These are phyloP conservation scores for Papiliotrema terrestris DNA, from an alignment of 1,284 basidiomycete genomes.

Conservation along the genomic window DNA sequence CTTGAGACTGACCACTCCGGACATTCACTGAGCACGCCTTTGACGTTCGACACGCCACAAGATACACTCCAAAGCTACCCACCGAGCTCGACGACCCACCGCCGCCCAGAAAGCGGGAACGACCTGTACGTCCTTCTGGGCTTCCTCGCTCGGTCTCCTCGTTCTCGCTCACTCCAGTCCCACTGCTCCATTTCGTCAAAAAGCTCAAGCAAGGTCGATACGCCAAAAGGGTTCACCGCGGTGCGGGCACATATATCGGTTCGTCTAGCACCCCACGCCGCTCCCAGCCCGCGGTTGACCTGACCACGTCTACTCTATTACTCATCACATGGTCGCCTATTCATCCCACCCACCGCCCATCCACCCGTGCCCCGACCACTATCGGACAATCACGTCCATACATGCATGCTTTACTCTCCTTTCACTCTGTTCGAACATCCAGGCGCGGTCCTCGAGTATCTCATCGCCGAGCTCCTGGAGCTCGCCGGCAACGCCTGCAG, in stretches of 20 bases:
- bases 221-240: constrained; percentile 3
- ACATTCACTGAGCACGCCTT: too few relatives aligned
- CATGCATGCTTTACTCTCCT: too few relatives aligned
- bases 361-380: background rate
- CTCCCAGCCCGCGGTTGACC: too few relatives aligned
- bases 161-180: background rate
- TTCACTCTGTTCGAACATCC: background rate
- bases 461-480: constrained; percentile 78
- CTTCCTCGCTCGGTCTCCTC: too few relatives aligned
- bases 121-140: too few relatives aligned
- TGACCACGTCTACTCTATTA: too few relatives aligned
- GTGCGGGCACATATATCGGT: constrained; percentile 13
- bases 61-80: too few relatives aligned
- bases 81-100: too few relatives aligned
- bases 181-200: background rate
- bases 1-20: too few relatives aligned
- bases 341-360: background rate
- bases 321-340: too few relatives aligned
- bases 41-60: too few relatives aligned
- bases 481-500: constrained; percentile 69
- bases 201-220: constrained; percentile 7
- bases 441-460: constrained; percentile 48
- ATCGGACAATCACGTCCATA: background rate
- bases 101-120: too few relatives aligned
- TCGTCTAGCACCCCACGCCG: background rate